Evolutionary conservation across 495 filamentous ascomycete genomes (phyloP).

Genomic region (Penicillium samsonianum): DNA sequence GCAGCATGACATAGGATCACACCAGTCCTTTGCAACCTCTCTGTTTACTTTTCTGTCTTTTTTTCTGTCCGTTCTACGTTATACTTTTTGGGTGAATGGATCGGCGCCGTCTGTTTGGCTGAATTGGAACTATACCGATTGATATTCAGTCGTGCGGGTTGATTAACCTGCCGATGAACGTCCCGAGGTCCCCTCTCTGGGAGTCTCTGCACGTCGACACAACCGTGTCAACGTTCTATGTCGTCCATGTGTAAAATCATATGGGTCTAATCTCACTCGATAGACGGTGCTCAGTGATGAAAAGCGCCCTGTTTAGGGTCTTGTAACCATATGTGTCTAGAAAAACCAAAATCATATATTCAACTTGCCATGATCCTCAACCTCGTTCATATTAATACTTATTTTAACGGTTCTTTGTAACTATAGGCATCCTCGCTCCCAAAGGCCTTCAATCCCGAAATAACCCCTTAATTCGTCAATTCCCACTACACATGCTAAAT

Average conservation of each 20-base stretch:
- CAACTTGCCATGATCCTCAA: conserved; percentile 4
- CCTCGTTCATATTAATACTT: not conserved
- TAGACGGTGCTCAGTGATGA: conserved; percentile 9
- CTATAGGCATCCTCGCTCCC: not conserved
- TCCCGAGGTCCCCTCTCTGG: not conserved
- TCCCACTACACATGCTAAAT: not conserved
- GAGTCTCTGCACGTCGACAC: not conserved
- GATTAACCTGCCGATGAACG: not conserved
- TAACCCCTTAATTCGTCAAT: not conserved
- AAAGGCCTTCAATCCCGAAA: not conserved
- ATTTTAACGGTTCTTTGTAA: not conserved
- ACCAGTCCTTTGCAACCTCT: conserved; percentile 26
- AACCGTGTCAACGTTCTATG: not conserved
- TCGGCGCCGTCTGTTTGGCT: conserved; percentile 10
- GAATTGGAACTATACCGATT: conserved; percentile 2
- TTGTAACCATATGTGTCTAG: conserved; percentile 35
- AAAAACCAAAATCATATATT: conserved; percentile 27
- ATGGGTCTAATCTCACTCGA: not conserved
- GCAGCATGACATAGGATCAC: conserved; percentile 36
- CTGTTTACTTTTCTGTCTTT: conserved; percentile 29
- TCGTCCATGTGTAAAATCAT: not conserved
- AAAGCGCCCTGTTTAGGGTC: conserved; percentile 20
- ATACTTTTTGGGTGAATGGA: conserved; percentile 30
- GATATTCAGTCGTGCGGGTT: not conserved
- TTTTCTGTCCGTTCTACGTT: conserved; percentile 32